Percentiles rank a stretch among this genome's conserved stretches.
phyloP scores from a whole-genome alignment of 805 yeast genomes.

The Lachancea fermentati region DNA sequence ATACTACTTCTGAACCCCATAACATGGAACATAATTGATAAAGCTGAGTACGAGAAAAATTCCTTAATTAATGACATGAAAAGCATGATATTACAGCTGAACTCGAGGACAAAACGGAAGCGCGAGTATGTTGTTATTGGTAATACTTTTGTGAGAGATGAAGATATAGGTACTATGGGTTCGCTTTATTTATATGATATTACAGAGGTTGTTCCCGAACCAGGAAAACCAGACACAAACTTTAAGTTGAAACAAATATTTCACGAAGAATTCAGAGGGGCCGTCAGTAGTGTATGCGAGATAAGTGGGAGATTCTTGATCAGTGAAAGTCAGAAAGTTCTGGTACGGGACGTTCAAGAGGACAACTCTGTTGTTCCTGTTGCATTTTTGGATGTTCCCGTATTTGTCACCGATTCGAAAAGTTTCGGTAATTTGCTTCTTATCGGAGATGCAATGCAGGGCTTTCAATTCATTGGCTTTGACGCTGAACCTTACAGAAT shows the following conservation, averaged over 20 bases:
- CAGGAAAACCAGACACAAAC: slow-evolving; percentile 77
- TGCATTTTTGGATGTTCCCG: slow-evolving; percentile 84
- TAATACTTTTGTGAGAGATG: slow-evolving; percentile 66
- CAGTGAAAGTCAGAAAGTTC: slow-evolving; percentile 75
- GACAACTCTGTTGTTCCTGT: slow-evolving; percentile 86
- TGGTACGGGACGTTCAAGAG: slow-evolving; percentile 79
- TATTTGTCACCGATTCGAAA: slow-evolving; percentile 73
- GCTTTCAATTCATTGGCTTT: slow-evolving; percentile 75
- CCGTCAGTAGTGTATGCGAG: slow-evolving; percentile 71
- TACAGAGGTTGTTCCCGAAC: slow-evolving; percentile 83
- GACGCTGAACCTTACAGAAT: slow-evolving; percentile 93
- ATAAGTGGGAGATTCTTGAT: slow-evolving; percentile 78
- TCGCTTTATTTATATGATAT: slow-evolving; percentile 67
- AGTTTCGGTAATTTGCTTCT: slow-evolving; percentile 77
- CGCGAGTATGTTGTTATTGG: slow-evolving; percentile 76
- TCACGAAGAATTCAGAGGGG: slow-evolving; percentile 74
- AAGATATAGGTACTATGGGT: slow-evolving; percentile 78
- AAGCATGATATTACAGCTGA: slow-evolving; percentile 34
- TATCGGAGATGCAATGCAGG: slow-evolving; percentile 72
- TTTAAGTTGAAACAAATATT: slow-evolving; percentile 69
- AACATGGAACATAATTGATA: slow-evolving; percentile 73
- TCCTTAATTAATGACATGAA: slow-evolving; percentile 44
- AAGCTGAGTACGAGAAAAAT: slow-evolving; percentile 57
- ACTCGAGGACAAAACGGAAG: slow-evolving; percentile 37
- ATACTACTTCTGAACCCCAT: slow-evolving; percentile 65